Evolutionary conservation across 2,329 filamentous ascomycete species (phyloP).

Genomic region (Claviceps fusiformis): DNA sequence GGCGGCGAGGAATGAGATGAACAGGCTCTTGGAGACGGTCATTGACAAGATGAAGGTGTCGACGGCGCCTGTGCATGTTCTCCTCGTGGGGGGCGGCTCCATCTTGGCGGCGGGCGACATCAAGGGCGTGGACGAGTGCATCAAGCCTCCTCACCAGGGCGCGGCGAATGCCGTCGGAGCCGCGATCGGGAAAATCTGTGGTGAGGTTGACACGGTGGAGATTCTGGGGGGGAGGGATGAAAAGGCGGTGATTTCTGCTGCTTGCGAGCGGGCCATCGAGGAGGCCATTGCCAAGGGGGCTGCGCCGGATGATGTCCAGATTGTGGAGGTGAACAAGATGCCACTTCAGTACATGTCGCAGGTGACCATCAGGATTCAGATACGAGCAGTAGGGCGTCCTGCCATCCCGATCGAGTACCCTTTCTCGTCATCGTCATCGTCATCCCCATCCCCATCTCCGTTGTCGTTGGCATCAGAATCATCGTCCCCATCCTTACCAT

Average conservation of each 20-base stretch:
- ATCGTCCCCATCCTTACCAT: background rate
- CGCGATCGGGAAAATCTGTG: conserved; percentile 41
- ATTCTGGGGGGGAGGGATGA: conserved; percentile 26
- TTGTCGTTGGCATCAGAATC: background rate
- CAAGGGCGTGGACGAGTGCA: conserved; percentile 34
- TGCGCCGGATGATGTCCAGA: conserved; percentile 20
- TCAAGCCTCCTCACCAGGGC: conserved; percentile 36
- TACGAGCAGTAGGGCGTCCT: conserved; percentile 21
- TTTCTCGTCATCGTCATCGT: background rate
- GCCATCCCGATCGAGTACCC: conserved; percentile 14
- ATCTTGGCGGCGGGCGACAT: conserved; percentile 35
- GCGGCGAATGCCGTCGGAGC: conserved; percentile 49
- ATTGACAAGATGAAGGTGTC: conserved; percentile 45
- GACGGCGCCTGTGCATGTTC: conserved; percentile 33
- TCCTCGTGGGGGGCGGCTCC: conserved; percentile 45
- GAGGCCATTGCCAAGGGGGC: conserved; percentile 20
- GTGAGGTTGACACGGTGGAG: conserved; percentile 38
- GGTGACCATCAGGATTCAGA: conserved; percentile 20
- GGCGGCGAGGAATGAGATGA: conserved; percentile 22
- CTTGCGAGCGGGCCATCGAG: conserved; percentile 20
- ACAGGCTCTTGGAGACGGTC: conserved; percentile 32
- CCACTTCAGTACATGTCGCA: conserved; percentile 23
- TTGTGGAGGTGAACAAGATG: conserved; percentile 32
- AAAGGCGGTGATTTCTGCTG: conserved; percentile 24
- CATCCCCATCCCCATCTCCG: background rate